Base-by-base conservation (phyloP, 148 eudicot species). In the Chenopodium berlandieri region DNA sequence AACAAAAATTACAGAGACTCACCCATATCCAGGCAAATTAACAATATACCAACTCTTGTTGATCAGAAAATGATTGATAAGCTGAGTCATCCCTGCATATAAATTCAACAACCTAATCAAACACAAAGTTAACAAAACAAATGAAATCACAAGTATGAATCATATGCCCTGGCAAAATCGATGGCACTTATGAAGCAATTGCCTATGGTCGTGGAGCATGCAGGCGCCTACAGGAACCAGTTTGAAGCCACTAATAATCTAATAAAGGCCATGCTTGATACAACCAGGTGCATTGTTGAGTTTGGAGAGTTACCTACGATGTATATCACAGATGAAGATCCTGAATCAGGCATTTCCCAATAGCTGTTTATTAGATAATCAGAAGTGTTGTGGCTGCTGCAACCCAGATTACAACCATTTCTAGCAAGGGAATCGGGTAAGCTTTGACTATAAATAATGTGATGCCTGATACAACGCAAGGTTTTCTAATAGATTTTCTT, bases 321-420 rank as follows among this genome's bases (percentile, higher is more conserved):
- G n/a, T 81, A 88, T 71, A 75, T 86, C 14, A 23, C 81, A 0
- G 65, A 83, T 25, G 89, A 85, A 17, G 81, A 77, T 17, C 88
- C 88, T 9, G 82, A 81, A 60, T 74, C 17, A 76, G 25, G 37
- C 82, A 81, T 78, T 63, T 90, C 73, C 90, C 92, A 0, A 73
- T 85, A 22, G 89, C 85, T 71, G 89, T 85, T 13, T 90, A 90
- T 23, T 90, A 88, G 92, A 82, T 80, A 16, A 54, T 86, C 23
- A 85, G 89, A 73, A 83, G 90, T 63, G 62, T 83, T 52, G 78
- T 90, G 9, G 85, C 82, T 65, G 88, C 89, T 77, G 92, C 89
- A 8, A 69, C 90, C 60, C 88, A 88, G 27, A 83, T 90, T 12
- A 85, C 84, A 4, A 80, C 83, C 63, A 73, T 88, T 25, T 85